Evolutionary conservation across 2,329 filamentous ascomycete genomes (phyloP).

Genomic region (Colletotrichum gloeosporioides): DNA sequence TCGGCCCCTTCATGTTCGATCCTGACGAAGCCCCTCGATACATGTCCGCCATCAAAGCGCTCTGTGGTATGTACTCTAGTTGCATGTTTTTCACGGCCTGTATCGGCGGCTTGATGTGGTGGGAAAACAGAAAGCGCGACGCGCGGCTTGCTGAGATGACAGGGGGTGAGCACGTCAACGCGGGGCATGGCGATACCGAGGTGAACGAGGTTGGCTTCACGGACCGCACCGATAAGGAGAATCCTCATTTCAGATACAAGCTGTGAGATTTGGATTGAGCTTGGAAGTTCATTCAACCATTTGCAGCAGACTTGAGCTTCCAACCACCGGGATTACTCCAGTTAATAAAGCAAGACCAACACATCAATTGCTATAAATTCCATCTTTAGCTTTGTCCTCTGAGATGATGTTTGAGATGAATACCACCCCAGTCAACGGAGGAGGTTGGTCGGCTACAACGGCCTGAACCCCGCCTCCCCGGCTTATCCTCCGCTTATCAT

Average conservation of each 20-base stretch:
- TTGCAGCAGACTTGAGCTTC: not conserved
- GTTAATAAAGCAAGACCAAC: not conserved
- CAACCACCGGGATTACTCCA: not conserved
- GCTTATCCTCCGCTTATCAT: slow-evolving; percentile 3
- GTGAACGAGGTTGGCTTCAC: not conserved
- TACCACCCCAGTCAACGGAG: not conserved
- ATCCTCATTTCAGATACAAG: not conserved
- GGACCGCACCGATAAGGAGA: not conserved
- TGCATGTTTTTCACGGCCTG: not conserved
- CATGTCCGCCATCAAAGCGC: not conserved
- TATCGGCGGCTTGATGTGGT: not conserved
- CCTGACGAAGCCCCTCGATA: not conserved
- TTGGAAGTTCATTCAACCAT: not conserved
- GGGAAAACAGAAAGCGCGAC: not conserved
- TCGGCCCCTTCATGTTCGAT: slow-evolving; percentile 37
- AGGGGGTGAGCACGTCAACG: not conserved
- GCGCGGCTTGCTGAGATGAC: not conserved
- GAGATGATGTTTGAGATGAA: not conserved
- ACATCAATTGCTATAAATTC: not conserved
- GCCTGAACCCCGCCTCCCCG: not conserved
- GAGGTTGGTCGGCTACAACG: not conserved
- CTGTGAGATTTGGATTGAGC: not conserved
- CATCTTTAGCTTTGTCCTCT: not conserved
- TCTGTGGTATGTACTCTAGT: not conserved
- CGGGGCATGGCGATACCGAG: not conserved